These are phyloP conservation scores for Immersiella caudata DNA, from an alignment of 495 filamentous ascomycete genomes.

Conservation along the genomic window DNA sequence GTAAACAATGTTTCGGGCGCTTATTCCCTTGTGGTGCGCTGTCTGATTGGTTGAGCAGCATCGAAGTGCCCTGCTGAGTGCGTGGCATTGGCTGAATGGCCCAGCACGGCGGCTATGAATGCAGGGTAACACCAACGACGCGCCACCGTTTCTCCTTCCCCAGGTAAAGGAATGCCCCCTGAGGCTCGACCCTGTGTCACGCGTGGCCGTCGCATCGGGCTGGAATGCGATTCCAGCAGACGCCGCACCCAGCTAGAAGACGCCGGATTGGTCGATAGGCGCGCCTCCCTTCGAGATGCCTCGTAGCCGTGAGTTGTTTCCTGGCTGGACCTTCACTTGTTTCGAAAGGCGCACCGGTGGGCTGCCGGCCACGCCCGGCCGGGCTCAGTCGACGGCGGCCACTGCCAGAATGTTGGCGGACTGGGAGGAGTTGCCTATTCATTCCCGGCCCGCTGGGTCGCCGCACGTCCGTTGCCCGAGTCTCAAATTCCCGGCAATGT, in stretches of 20 bases:
- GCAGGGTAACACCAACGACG: conserved; percentile 17
- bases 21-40: conserved; percentile 2
- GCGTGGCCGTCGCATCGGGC: not conserved
- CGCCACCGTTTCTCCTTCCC: conserved; percentile 2
- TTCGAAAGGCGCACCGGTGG: not conserved
- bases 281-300: not conserved
- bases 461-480: not conserved
- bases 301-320: not conserved
- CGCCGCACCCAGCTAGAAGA: not conserved
- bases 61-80: not conserved
- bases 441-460: not conserved
- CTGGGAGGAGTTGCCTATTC: not conserved
- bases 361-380: not conserved
- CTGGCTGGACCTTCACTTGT: not conserved
- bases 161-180: not conserved
- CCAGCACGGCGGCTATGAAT: conserved; percentile 15
- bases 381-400: not conserved
- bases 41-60: conserved; percentile 6
- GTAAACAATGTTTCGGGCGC: conserved; percentile 18
- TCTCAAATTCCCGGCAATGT: not conserved
- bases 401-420: not conserved
- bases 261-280: not conserved
- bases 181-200: not conserved
- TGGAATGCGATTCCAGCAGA: not conserved
- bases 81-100: conserved; percentile 4